Conservation (phyloP, 108 stramenopile species). For the Discostella pseudostelligera region DNA sequence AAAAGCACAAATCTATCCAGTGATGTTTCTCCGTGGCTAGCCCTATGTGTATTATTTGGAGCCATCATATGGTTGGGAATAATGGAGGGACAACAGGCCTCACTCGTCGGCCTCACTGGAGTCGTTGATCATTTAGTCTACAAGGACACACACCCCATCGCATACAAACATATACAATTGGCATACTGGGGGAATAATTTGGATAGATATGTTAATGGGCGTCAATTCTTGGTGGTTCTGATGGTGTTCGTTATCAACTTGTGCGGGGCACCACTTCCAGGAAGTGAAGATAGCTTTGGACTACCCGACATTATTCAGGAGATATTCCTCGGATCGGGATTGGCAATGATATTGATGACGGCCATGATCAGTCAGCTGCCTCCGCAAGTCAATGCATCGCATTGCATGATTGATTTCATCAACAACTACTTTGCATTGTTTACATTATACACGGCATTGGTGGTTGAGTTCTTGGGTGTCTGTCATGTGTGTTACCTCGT, state of each 20-base stretch:
- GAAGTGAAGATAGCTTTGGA: constrained; percentile 29
- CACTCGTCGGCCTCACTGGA: constrained; percentile 58
- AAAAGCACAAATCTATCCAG: constrained; percentile 47
- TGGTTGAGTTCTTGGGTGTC: constrained; percentile 71
- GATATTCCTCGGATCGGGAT: constrained; percentile 53
- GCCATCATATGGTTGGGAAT: constrained; percentile 61
- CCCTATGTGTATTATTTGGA: constrained; percentile 51
- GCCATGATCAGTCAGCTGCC: constrained; percentile 62
- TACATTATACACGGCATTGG: constrained; percentile 59
- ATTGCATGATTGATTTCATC: constrained; percentile 81
- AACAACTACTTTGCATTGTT: constrained; percentile 66
- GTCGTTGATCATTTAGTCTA: constrained; percentile 57
- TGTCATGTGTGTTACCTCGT: constrained; percentile 67
- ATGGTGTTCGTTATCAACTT: constrained; percentile 62
- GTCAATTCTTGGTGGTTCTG: constrained; percentile 65
- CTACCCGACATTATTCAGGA: constrained; percentile 31
- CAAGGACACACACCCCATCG: constrained; percentile 47
- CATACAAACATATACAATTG: constrained; percentile 48
- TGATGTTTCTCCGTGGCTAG: constrained; percentile 45
- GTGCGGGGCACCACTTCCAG: constrained; percentile 46
- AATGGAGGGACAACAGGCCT: constrained; percentile 74
- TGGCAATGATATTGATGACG: constrained; percentile 68
- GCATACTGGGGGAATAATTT: constrained; percentile 69
- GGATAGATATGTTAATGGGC: constrained; percentile 66
- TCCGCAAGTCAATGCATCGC: constrained; percentile 67